These are phyloP conservation scores for Umbelopsis ramanniana DNA, from an alignment of 192 early-diverging fungal genomes.

Conservation along the genomic window DNA sequence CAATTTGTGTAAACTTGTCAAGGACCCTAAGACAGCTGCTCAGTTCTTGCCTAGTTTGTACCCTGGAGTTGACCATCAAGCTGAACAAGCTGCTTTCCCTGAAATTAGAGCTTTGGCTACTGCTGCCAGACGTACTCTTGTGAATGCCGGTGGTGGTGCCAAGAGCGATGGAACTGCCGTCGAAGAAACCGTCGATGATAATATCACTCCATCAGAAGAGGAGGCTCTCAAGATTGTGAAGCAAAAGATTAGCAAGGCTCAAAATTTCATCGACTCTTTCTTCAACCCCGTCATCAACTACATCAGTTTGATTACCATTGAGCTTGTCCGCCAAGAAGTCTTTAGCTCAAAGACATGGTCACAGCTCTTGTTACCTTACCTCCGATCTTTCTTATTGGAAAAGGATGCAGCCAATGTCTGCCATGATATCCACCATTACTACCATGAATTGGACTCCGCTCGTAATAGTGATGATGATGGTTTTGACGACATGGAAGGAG, in stretches of 20 bases:
- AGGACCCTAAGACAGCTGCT: conserved; percentile 77
- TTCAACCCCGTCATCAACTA: conserved; percentile 55
- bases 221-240: conserved; percentile 50
- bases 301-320: conserved; percentile 55
- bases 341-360: conserved; percentile 65
- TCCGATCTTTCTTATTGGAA: conserved; percentile 58
- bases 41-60: conserved; percentile 76
- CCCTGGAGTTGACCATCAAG: conserved; percentile 75
- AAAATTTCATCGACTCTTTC: conserved; percentile 57
- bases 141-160: conserved; percentile 64
- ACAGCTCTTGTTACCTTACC: conserved; percentile 54
- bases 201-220: conserved; percentile 33
- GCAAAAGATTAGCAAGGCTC: conserved; percentile 44
- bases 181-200: conserved; percentile 24
- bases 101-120: conserved; percentile 73
- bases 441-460: conserved; percentile 34
- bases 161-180: conserved; percentile 42
- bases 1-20: conserved; percentile 86
- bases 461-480: conserved; percentile 46
- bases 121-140: conserved; percentile 65
- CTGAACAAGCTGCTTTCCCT: conserved; percentile 72
- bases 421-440: conserved; percentile 40
- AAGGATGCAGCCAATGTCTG: conserved; percentile 47
- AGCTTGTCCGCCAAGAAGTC: conserved; percentile 62
- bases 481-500: conserved; percentile 53